Evolutionary conservation across 345 rosid genomes (phyloP).

Genomic region (Bruguiera parviflora): DNA sequence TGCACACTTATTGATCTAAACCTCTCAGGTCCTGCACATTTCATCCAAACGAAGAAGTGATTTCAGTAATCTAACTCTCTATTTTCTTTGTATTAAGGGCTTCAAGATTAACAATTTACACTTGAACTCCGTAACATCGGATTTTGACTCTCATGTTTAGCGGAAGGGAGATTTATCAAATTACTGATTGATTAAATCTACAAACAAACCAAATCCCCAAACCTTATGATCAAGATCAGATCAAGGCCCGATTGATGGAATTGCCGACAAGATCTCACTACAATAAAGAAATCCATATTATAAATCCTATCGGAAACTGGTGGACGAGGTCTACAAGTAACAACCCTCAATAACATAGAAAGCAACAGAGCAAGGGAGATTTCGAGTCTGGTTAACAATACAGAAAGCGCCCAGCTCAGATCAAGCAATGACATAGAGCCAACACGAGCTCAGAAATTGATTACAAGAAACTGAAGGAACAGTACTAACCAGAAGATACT

Average conservation of each 20-base stretch:
- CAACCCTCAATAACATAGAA: constrained; percentile 5
- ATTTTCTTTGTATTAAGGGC: background rate
- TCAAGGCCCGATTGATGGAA: constrained; percentile 24
- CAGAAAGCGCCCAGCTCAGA: constrained; percentile 41
- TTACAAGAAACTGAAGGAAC: background rate
- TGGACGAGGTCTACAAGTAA: constrained; percentile 19
- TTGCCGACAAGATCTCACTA: constrained; percentile 36
- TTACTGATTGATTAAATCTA: background rate
- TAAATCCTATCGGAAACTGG: constrained; percentile 18
- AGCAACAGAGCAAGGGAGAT: constrained; percentile 4
- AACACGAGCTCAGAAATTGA: constrained; percentile 8
- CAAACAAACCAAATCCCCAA: constrained; percentile 1
- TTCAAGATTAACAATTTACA: background rate
- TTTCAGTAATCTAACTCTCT: background rate
- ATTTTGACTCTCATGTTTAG: constrained; percentile 3
- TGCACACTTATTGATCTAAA: constrained; percentile 61
- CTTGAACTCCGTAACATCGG: background rate
- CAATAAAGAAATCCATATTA: background rate
- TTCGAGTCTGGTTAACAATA: constrained; percentile 12
- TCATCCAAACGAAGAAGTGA: constrained; percentile 22
- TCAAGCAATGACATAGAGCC: constrained; percentile 19
- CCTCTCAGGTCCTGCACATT: constrained; percentile 70
- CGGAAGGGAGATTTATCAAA: background rate
- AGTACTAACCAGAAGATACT: constrained; percentile 65
- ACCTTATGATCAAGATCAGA: constrained; percentile 28